These are phyloP conservation scores for Pelargonium myrrhifolium DNA, from an alignment of 441 rosid species.

Conservation along the genomic window DNA sequence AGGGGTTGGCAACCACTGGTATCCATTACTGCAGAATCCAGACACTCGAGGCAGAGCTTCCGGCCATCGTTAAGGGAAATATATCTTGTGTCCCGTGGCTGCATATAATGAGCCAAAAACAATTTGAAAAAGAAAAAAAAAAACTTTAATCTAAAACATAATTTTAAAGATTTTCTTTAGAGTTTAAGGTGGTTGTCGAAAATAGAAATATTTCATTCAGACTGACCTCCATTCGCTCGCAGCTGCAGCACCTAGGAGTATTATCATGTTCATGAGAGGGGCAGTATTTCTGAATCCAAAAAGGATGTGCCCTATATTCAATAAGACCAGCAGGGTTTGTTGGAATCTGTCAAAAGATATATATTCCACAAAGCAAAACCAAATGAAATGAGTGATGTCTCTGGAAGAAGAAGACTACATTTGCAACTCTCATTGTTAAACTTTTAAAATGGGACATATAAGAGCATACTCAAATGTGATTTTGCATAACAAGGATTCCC, in stretches of 20 bases:
- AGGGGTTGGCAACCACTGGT: slow-evolving; percentile 87
- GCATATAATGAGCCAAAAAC: slow-evolving; percentile 26
- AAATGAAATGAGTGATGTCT: slow-evolving; percentile 5
- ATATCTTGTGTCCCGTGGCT: slow-evolving; percentile 63
- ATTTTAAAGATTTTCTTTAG: no score
- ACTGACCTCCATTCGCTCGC: slow-evolving; percentile 96
- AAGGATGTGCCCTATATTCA: slow-evolving; percentile 89
- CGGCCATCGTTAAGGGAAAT: slow-evolving; percentile 86
- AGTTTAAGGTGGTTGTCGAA: no score
- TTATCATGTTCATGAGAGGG: slow-evolving; percentile 85
- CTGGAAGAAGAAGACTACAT: not conserved
- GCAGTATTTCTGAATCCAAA: slow-evolving; percentile 87
- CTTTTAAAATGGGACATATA: not conserved
- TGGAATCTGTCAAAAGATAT: slow-evolving; percentile 54
- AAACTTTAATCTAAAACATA: no score
- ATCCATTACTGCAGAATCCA: slow-evolving; percentile 84
- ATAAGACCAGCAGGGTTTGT: slow-evolving; percentile 68
- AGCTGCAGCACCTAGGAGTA: slow-evolving; percentile 91
- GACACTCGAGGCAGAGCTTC: slow-evolving; percentile 83
- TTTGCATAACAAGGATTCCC: no score
- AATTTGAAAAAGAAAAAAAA: no score
- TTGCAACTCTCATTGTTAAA: not conserved
- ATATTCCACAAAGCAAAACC: slow-evolving; percentile 26
- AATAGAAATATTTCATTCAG: not conserved
- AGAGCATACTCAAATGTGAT: no score